Evolutionary conservation across 2,329 filamentous ascomycete genomes (phyloP).

Genomic region (Escovopsis sp.): DNA sequence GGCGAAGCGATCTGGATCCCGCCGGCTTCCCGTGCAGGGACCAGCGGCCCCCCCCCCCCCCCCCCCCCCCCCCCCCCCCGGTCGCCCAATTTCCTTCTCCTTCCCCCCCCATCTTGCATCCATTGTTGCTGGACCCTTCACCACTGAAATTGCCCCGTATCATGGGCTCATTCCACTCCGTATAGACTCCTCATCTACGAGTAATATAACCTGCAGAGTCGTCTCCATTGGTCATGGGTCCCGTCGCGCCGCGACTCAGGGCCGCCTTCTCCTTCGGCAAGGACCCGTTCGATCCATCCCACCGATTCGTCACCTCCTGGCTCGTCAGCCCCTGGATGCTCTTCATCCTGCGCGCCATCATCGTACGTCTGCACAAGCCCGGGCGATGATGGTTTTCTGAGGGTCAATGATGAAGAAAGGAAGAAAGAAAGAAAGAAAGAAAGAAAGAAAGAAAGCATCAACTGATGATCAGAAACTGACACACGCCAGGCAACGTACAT

Average conservation of each 20-base stretch:
- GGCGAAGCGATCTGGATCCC: too few relatives aligned
- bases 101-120: too few relatives aligned
- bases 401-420: too few relatives aligned
- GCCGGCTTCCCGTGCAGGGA: too few relatives aligned
- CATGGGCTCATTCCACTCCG: not conserved
- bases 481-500: slow-evolving; percentile 43
- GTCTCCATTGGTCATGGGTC: not conserved
- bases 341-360: slow-evolving; percentile 38
- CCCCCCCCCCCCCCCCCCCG: too few relatives aligned
- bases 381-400: too few relatives aligned
- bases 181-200: not conserved
- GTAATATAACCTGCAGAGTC: not conserved
- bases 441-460: not conserved
- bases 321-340: slow-evolving; percentile 52
- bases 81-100: too few relatives aligned
- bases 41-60: too few relatives aligned
- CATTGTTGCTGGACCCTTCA: too few relatives aligned
- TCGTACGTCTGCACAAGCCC: slow-evolving; percentile 26
- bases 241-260: slow-evolving; percentile 3
- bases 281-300: slow-evolving; percentile 36
- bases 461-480: not conserved
- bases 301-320: slow-evolving; percentile 72
- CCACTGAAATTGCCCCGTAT: too few relatives aligned
- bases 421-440: too few relatives aligned
- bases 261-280: slow-evolving; percentile 24